Conservation (phyloP, 176 grass and related monocot genomes). For the Carex scoparia region DNA sequence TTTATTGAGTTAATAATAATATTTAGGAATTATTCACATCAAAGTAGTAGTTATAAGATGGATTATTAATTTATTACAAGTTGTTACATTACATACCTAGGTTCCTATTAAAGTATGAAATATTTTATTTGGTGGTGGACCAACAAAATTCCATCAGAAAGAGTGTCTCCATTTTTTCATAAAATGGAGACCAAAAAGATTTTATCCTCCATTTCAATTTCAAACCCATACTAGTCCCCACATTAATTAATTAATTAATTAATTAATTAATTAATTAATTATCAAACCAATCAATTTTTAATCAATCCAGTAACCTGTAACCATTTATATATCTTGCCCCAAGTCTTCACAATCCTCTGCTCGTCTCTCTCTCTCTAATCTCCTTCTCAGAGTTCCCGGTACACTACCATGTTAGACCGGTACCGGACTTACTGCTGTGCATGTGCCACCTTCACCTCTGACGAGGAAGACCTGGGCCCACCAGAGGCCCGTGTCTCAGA, state of each 20-base stretch:
- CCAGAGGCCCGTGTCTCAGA: slow-evolving; percentile 29
- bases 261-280: slow-evolving; percentile 10
- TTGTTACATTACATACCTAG: not conserved
- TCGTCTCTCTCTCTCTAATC: not conserved
- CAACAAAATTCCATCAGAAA: not conserved
- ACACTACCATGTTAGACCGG: slow-evolving; percentile 23
- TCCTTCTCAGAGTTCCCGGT: not conserved
- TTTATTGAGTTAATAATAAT: not conserved
- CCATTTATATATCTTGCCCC: not conserved
- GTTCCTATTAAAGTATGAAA: not conserved
- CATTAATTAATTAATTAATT: not conserved
- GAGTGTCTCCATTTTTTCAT: not conserved
- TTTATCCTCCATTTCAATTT: not conserved
- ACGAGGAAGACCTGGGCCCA: slow-evolving; percentile 16
- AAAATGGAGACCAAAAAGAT: not conserved
- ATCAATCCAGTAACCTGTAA: not conserved
- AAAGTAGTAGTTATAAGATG: not conserved
- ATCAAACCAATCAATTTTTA: not conserved
- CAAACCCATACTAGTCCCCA: not conserved
- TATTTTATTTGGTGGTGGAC: not conserved
- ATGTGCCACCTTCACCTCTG: slow-evolving; percentile 13
- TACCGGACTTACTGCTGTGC: slow-evolving; percentile 42
- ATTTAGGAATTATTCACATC: not conserved
- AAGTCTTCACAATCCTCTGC: not conserved
- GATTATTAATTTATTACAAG: not conserved